Conservation (phyloP, 2,329 filamentous ascomycete genomes). For the Trichoderma harzianum region DNA sequence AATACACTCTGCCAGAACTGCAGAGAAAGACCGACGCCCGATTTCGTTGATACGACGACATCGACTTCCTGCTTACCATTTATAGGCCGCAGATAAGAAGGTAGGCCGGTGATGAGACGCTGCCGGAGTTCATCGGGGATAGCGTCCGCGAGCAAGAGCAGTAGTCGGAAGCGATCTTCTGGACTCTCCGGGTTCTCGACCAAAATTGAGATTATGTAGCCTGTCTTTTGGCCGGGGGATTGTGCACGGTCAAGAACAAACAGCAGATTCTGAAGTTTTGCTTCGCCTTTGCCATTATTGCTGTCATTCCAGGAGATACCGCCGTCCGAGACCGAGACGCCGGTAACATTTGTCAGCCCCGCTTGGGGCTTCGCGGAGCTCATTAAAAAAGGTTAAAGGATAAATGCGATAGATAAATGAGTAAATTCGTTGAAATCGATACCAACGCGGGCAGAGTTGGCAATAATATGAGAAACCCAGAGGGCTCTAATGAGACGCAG, state of each 20-base stretch:
- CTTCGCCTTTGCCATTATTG: constrained; percentile 14
- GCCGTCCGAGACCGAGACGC: constrained; percentile 25
- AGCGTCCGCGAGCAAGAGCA: constrained; percentile 29
- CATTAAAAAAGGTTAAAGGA: not conserved
- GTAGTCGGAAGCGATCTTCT: constrained; percentile 28
- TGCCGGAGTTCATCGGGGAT: constrained; percentile 37
- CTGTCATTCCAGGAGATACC: constrained; percentile 29
- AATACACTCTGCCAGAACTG: constrained; percentile 55
- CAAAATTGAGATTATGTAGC: constrained; percentile 37
- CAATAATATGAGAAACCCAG: not conserved
- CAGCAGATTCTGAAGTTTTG: constrained; percentile 28
- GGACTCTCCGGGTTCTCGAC: constrained; percentile 31
- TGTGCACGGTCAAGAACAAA: constrained; percentile 25
- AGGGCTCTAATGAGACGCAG: not conserved
- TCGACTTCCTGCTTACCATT: constrained; percentile 42
- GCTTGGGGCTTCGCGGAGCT: not conserved
- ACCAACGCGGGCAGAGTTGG: too few species aligned
- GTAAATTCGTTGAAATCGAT: not conserved
- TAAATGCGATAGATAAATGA: too few species aligned
- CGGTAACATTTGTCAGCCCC: constrained; percentile 19
- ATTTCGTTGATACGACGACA: constrained; percentile 64
- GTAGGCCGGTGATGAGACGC: constrained; percentile 36
- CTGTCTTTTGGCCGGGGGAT: not conserved
- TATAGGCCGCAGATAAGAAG: constrained; percentile 34
- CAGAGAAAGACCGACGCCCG: constrained; percentile 58